Percentiles rank a stretch among this genome's conserved stretches.
phyloP scores from a whole-genome alignment of 2,329 filamentous ascomycete genomes.

The Epichloe coenophiala region DNA sequence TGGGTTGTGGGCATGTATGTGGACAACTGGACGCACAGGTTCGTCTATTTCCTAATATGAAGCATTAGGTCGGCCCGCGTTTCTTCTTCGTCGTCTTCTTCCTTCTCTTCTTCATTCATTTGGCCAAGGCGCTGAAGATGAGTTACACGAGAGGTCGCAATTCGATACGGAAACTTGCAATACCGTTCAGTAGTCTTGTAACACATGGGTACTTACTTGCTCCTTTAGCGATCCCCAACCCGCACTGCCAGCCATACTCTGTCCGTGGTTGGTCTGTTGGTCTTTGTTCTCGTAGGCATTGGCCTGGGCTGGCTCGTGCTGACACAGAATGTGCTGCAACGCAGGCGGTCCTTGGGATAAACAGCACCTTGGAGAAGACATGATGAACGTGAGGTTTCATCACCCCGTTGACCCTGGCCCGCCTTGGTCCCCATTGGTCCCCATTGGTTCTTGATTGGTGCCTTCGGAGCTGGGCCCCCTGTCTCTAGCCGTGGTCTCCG shows the following conservation, averaged over 20 bases:
- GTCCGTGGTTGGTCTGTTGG: neutral
- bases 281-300: neutral
- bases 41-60: neutral
- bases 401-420: neutral
- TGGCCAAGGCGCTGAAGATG: neutral
- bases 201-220: neutral
- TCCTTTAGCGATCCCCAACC: neutral
- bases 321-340: neutral
- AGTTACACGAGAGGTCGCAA: constrained; percentile 2
- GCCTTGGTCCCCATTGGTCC: neutral
- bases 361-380: neutral
- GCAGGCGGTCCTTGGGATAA: neutral
- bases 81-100: no score
- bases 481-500: neutral
- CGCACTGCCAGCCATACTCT: neutral
- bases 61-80: neutral
- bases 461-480: neutral
- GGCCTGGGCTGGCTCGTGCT: neutral
- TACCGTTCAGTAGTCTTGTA: neutral
- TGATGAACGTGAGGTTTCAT: neutral
- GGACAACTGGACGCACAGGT: neutral
- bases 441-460: neutral
- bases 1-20: neutral
- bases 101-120: no score
- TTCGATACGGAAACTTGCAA: constrained; percentile 1